Conservation (phyloP, 768 basidiomycete species). For the Hygrocybe punicea region DNA sequence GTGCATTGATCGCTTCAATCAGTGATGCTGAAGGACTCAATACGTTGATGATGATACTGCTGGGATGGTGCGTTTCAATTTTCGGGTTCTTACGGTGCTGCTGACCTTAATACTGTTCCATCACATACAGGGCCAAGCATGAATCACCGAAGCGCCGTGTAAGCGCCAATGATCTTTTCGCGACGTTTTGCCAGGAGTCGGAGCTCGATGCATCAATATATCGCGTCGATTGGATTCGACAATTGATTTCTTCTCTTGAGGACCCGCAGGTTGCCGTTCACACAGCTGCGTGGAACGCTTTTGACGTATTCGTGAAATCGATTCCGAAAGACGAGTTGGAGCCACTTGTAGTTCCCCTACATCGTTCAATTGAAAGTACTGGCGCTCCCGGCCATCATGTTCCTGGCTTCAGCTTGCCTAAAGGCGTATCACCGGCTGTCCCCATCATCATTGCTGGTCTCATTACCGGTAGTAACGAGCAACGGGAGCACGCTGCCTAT, state of each 20-base stretch:
- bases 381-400: constrained; percentile 75
- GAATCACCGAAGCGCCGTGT: constrained; percentile 67
- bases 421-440: constrained; percentile 79
- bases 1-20: constrained; percentile 73
- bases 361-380: constrained; percentile 81
- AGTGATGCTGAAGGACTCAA: constrained; percentile 86
- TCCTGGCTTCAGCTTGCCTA: constrained; percentile 81
- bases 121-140: constrained; percentile 66
- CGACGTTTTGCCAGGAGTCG: constrained; percentile 78
- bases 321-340: constrained; percentile 92
- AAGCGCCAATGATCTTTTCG: constrained; percentile 75
- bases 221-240: constrained; percentile 91
- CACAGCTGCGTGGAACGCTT: constrained; percentile 74
- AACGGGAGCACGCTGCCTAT: constrained; percentile 91
- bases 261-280: constrained; percentile 74
- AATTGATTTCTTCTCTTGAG: constrained; percentile 78
- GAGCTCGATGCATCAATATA: constrained; percentile 81
- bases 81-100: background rate
- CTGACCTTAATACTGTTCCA: background rate
- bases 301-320: constrained; percentile 86
- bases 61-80: constrained; percentile 68
- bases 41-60: constrained; percentile 79
- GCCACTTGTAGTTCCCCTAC: constrained; percentile 82
- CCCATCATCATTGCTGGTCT: constrained; percentile 91
- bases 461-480: constrained; percentile 91